Base-by-base conservation (phyloP, 129 eudicot genomes). In the Arctium minus region DNA sequence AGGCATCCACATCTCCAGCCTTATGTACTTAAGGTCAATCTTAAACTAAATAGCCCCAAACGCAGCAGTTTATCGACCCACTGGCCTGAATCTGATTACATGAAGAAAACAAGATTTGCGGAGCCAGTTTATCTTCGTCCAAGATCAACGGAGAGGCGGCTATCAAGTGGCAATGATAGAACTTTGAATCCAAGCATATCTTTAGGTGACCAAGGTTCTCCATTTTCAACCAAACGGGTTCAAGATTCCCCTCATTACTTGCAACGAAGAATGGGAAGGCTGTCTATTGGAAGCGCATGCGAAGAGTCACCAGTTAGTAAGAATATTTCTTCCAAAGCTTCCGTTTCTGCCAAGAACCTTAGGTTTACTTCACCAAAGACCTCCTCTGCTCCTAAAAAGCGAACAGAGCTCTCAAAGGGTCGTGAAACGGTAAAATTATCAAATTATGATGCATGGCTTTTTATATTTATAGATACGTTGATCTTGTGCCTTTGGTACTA, bases 131-230 rank as follows among this genome's bases (percentile, higher is more conserved):
- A 86, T 79, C 85, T 80, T 79, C 86, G 80, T 74, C 70, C 92
- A 22, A 65, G 70, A 22, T 73, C 91, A 75, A 85, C 82, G 67
- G 93, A 91, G 33, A 89, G 85, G 80, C 90, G 91, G 53, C 27
- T 84, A 18, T 91, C 94, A n/a, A 85, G 67, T 81, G 91, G 90
- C 32, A 90, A 90, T 74, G 96, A 95, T 77, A 95, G 98, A 84
- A 87, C 92, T 79, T 72, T 91, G 81, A 93, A 95, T 90, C 98
- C 98, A 60, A 95, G 98, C 87, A 84, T 91, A 71, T 92, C 97
- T 75, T 86, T 87, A 75, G 88, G 88, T 86, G 98, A 90, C 48
- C 90, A 89, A 60, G 93, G 85, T 73, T 88, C 89, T 48, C 79
- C 86, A 8, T 88, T 77, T 85, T 86, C 90, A 33, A 85, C 81